phyloP scores from a whole-genome alignment of 306 rosid species.

The Oxytropis ochrocephala region DNA sequence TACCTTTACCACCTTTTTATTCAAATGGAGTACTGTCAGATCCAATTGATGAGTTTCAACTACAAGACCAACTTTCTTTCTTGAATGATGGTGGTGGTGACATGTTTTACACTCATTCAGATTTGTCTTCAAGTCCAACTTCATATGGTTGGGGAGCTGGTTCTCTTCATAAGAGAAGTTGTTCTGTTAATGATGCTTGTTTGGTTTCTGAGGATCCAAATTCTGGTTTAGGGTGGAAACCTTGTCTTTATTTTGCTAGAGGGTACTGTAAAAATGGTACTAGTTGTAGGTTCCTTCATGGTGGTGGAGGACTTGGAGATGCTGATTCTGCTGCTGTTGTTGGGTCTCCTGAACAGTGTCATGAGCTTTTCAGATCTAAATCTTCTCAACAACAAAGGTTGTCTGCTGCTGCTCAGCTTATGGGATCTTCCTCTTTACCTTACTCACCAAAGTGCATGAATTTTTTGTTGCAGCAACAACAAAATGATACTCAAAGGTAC shows the following conservation, averaged over 20 bases:
- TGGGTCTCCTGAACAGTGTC: slow-evolving; percentile 81
- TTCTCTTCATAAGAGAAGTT: slow-evolving; percentile 65
- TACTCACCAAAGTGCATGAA: slow-evolving; percentile 76
- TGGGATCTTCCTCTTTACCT: slow-evolving; percentile 69
- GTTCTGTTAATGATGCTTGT: slow-evolving; percentile 72
- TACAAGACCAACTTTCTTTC: slow-evolving; percentile 86
- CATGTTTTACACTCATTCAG: slow-evolving; percentile 50
- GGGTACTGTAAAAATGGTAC: slow-evolving; percentile 93
- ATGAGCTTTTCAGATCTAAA: slow-evolving; percentile 83
- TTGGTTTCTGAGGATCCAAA: slow-evolving; percentile 67
- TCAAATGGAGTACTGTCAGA: slow-evolving; percentile 42
- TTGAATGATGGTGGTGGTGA: slow-evolving; percentile 69
- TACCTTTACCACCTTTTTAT: slow-evolving; percentile 49
- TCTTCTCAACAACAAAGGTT: slow-evolving; percentile 70
- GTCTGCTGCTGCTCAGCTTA: slow-evolving; percentile 74
- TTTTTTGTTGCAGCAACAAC: slow-evolving; percentile 72
- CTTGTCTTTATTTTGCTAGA: slow-evolving; percentile 91
- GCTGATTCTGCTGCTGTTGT: slow-evolving; percentile 40
- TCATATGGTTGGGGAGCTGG: slow-evolving; percentile 38
- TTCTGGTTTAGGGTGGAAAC: slow-evolving; percentile 95
- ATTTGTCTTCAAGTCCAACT: slow-evolving; percentile 59
- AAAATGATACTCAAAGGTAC: slow-evolving; percentile 70
- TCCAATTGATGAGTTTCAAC: slow-evolving; percentile 74
- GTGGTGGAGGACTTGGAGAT: slow-evolving; percentile 28
- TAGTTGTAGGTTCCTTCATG: slow-evolving; percentile 86